phyloP scores from a whole-genome alignment of 805 yeast species.

The Dipodascus geniculatus region DNA sequence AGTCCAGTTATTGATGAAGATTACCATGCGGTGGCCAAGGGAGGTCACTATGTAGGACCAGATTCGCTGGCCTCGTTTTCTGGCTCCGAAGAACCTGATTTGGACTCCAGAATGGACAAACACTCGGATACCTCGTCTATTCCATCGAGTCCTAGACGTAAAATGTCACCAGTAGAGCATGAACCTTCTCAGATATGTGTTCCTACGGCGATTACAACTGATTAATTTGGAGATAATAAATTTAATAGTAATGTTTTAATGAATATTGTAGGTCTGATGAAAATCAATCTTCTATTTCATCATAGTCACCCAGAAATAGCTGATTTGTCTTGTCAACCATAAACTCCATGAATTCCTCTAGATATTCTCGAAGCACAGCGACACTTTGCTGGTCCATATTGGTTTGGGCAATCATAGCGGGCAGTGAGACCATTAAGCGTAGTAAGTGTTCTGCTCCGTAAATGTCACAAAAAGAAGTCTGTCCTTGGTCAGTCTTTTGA shows the following conservation, averaged over 20 bases:
- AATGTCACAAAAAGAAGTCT: neutral
- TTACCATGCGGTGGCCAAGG: neutral
- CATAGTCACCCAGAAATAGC: neutral
- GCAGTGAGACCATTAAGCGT: neutral
- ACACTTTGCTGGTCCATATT: slow-evolving; percentile 1
- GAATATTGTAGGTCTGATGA: neutral
- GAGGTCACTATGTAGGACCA: neutral
- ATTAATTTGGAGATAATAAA: neutral
- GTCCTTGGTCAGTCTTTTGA: neutral
- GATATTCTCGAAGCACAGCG: neutral
- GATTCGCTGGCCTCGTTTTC: neutral
- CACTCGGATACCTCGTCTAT: neutral
- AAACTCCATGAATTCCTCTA: neutral
- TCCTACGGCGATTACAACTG: neutral
- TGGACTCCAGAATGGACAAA: neutral
- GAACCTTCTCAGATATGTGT: neutral
- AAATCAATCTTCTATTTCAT: neutral
- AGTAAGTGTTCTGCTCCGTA: neutral
- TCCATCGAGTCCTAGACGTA: neutral
- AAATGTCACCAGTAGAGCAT: neutral
- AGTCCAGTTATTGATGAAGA: neutral
- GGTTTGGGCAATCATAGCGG: neutral
- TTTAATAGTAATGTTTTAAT: neutral
- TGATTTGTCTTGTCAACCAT: neutral
- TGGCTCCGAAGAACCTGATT: neutral